Base-by-base conservation (phyloP, 148 eudicot genomes). In the Camellia lanceoleosa region DNA sequence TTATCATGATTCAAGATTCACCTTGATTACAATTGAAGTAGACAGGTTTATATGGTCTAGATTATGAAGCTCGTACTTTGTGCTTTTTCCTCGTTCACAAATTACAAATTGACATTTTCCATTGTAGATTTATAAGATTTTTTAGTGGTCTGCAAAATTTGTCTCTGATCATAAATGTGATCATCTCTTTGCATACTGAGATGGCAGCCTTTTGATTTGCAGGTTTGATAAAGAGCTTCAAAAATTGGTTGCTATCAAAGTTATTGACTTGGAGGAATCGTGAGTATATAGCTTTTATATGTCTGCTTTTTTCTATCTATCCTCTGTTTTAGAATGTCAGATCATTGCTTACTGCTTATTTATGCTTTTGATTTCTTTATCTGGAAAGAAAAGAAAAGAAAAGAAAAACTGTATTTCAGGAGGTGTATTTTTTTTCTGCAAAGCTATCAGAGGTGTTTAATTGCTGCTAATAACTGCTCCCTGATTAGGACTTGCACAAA, bases 241-340 rank as follows among this genome's bases (percentile, higher is more conserved):
- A 79, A 92, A 88, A 87, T 93, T 86, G 66, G 97, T 94, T 79
- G 98, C 98, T 58, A 88, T 94, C 38, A 94, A 94, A 84, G 95
- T 90, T 77, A 92, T 92, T 80, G 98, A 94, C 85, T 87, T 94
- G 76, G 98, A 92, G 82, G 98, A 94, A 88, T 90, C 98, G 98
- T 92, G 85, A 94, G 98, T 91, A 67, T 75, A 60, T 80, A 60
- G 7, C 63, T 67, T 67, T 51, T 4, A 49, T 23, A 64, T 78
- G 69, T 47, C 56, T 56, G 10, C 43, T 73, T n/a, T 73, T 73
- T 41, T 5, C 49, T 23, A 56, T 56, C 19, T 52, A 14, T 54
- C 20, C 16, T 73, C 61, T 38, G 10, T 56, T 13, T n/a, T 54
- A 55, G 20, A 20, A 23, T 52, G 38, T 49, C 23, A 52, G 75